Conservation (phyloP, 768 basidiomycete genomes). For the Collybia mongolica region DNA sequence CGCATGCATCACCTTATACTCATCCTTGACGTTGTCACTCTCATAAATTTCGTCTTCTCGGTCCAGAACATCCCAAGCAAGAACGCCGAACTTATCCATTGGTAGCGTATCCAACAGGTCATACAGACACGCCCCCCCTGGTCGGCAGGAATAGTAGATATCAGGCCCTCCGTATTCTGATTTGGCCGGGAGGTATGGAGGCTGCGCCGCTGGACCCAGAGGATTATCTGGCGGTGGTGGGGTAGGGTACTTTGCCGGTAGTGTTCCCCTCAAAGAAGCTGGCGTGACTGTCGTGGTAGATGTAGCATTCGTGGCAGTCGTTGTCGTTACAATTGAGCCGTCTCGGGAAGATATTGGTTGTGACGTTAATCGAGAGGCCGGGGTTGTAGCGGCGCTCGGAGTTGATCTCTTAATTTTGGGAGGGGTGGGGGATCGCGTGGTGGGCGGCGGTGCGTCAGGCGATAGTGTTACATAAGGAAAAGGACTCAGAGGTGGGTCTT, state of each 20-base stretch:
- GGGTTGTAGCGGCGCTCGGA: neutral
- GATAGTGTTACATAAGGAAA: conserved; percentile 10
- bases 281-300: conserved; percentile 5
- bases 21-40: conserved; percentile 65
- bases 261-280: no score
- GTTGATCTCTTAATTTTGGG: neutral
- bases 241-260: conserved; percentile 26
- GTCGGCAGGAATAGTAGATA: conserved; percentile 60
- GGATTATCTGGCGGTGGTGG: conserved; percentile 42
- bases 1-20: conserved; percentile 78
- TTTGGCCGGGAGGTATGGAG: conserved; percentile 51
- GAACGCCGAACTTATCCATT: conserved; percentile 59
- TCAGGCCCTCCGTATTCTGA: conserved; percentile 46
- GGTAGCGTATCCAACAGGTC: conserved; percentile 63
- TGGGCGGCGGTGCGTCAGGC: neutral
- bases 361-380: neutral
- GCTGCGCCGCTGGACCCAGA: conserved; percentile 49
- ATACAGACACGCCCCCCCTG: conserved; percentile 61
- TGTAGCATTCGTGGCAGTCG: conserved; percentile 4
- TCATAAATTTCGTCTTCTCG: conserved; percentile 78
- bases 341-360: conserved; percentile 5
- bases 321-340: conserved; percentile 4
- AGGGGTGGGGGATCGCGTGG: neutral
- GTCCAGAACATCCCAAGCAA: conserved; percentile 69
- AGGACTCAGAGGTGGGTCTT: neutral